A percentile compares a stretch with the other conserved stretches of the same genome.
Evolutionary conservation across 2,329 filamentous ascomycete genomes (phyloP).

Genomic region (Calonectria pteridis): DNA sequence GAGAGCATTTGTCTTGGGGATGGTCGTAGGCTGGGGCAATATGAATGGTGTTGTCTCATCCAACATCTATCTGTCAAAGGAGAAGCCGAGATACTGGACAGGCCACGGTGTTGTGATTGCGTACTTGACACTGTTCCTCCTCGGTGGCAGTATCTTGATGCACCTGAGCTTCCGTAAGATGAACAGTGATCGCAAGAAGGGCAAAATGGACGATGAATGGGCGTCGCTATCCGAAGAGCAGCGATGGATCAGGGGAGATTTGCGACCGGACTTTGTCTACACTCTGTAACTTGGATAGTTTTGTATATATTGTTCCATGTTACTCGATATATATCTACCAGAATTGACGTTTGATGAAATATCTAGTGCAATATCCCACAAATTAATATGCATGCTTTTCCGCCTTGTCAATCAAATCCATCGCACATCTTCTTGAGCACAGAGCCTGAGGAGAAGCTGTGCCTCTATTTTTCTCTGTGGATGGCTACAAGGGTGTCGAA

Average conservation of each 20-base stretch:
- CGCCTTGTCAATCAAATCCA: not conserved
- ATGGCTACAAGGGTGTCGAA: not conserved
- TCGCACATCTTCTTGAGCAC: not conserved
- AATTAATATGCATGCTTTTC: not conserved
- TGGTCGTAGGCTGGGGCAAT: conserved; percentile 85
- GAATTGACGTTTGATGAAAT: not conserved
- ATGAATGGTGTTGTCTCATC: conserved; percentile 74
- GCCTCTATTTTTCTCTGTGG: not conserved
- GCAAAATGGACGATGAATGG: conserved; percentile 68
- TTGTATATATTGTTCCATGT: not conserved
- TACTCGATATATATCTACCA: not conserved
- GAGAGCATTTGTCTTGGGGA: conserved; percentile 78
- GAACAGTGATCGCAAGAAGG: conserved; percentile 69
- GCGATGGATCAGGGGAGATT: conserved; percentile 70
- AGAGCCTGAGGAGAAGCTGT: not conserved
- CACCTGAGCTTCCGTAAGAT: conserved; percentile 68
- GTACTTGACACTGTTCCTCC: conserved; percentile 73
- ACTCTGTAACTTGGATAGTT: conserved; percentile 40
- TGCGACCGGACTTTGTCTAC: conserved; percentile 52
- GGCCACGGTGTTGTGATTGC: conserved; percentile 75
- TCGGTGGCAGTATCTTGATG: conserved; percentile 74
- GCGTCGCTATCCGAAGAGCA: conserved; percentile 67
- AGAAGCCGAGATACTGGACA: conserved; percentile 47
- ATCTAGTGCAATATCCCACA: not conserved
- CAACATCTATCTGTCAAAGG: conserved; percentile 70